Percentiles rank a stretch among this genome's conserved stretches.
phyloP scores from a whole-genome alignment of 78 protist species.

The Pigoraptor vietnamica region DNA sequence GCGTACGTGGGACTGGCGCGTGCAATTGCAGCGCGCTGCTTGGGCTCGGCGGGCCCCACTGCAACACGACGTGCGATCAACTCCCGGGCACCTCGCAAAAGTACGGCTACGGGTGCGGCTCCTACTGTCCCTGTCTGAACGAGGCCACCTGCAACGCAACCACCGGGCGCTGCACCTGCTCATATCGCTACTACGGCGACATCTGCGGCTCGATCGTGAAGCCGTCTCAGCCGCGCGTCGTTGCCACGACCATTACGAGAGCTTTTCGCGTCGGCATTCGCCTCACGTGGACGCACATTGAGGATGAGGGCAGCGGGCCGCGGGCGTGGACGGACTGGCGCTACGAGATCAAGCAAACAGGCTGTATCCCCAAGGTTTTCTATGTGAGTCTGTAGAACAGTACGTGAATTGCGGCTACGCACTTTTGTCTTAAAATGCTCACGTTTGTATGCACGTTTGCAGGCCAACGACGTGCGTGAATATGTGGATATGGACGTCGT shows the following conservation, averaged over 20 bases:
- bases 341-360: neutral
- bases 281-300: neutral
- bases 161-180: neutral
- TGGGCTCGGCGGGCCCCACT: neutral
- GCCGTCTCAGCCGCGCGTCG: neutral
- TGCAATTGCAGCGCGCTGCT: neutral
- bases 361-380: neutral
- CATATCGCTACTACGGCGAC: neutral
- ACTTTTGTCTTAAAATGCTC: neutral
- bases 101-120: neutral
- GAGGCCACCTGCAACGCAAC: neutral
- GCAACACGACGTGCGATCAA: neutral
- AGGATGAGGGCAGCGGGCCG: neutral
- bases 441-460: no score
- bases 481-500: neutral
- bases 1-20: no score
- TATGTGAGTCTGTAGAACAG: neutral
- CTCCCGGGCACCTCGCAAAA: neutral
- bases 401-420: neutral
- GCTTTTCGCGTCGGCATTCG: neutral
- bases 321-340: neutral
- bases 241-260: neutral
- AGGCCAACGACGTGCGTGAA: neutral
- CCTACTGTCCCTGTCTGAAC: neutral
- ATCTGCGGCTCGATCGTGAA: neutral